phyloP scores from a whole-genome alignment of 2,329 filamentous ascomycete genomes.

The Colletotrichum simmondsii region DNA sequence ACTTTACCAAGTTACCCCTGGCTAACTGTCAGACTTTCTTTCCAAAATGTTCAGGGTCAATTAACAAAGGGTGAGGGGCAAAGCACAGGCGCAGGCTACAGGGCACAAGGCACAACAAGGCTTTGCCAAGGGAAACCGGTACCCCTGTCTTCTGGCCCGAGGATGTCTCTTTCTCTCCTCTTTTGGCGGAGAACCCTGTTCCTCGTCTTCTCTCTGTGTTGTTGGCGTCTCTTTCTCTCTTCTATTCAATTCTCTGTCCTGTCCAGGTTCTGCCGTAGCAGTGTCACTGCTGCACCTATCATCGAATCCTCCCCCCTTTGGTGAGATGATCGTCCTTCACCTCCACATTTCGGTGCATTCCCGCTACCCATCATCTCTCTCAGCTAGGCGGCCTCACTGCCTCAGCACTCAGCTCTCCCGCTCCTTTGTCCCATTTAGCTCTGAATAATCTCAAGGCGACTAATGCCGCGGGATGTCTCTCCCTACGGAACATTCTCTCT shows the following conservation, averaged over 20 bases:
- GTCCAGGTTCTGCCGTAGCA: not conserved
- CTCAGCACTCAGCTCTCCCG: not conserved
- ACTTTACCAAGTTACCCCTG: not conserved
- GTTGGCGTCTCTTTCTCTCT: not conserved
- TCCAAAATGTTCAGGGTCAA: not conserved
- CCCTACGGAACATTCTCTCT: not conserved
- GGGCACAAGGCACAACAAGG: not conserved
- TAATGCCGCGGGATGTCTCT: constrained; percentile 13
- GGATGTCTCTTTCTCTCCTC: constrained; percentile 11
- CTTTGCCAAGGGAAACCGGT: constrained; percentile 20
- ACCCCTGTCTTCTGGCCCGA: not conserved
- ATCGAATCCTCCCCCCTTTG: not conserved
- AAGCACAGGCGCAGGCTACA: not conserved
- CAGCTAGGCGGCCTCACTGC: constrained; percentile 2
- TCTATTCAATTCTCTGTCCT: not conserved
- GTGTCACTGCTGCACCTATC: not conserved
- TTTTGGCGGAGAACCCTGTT: constrained; percentile 34
- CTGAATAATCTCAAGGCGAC: not conserved
- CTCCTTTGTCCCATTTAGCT: not conserved
- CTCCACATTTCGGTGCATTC: constrained; percentile 16
- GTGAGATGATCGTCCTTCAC: constrained; percentile 18
- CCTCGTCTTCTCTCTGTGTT: not conserved
- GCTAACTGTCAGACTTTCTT: not conserved
- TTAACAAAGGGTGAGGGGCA: not conserved
- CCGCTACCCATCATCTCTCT: constrained; percentile 1